These are phyloP conservation scores for Aspergillus felis DNA, from an alignment of 2,329 filamentous ascomycete species.

Conservation along the genomic window DNA sequence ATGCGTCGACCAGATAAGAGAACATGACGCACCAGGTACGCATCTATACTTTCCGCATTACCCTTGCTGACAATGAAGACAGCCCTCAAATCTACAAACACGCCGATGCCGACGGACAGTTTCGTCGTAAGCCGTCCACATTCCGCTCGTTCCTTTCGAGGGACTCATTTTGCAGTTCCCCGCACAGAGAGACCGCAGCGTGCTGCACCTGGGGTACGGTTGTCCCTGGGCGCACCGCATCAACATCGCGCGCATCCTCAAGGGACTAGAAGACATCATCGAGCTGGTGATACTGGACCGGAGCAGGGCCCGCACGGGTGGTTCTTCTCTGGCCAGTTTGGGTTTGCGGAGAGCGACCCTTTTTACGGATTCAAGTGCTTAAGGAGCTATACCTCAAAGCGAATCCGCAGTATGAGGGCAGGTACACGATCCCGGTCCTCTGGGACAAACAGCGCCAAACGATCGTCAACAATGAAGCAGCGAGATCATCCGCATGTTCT, in stretches of 20 bases:
- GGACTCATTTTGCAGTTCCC: conserved; percentile 51
- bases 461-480: conserved; percentile 86
- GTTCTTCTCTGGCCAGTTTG: conserved; percentile 67
- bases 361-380: conserved; percentile 65
- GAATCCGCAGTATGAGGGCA: conserved; percentile 63
- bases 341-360: conserved; percentile 57
- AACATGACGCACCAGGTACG: conserved; percentile 11
- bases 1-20: too few relatives aligned
- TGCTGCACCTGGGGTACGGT: conserved; percentile 56
- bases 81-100: conserved; percentile 25
- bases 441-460: conserved; percentile 71
- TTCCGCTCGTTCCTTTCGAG: conserved; percentile 57
- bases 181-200: conserved; percentile 58
- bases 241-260: conserved; percentile 41
- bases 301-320: conserved; percentile 51
- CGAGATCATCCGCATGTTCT: conserved; percentile 83
- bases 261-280: conserved; percentile 49
- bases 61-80: neutral
- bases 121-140: conserved; percentile 49
- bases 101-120: conserved; percentile 48
- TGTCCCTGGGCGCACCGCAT: conserved; percentile 61
- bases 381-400: conserved; percentile 71
- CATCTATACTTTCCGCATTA: neutral
- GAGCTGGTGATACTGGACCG: conserved; percentile 43
- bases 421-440: conserved; percentile 78